Percentiles rank a stretch among this genome's conserved stretches.
phyloP scores from a whole-genome alignment of 2,329 filamentous ascomycete species.

The Trichoderma koningiopsis region DNA sequence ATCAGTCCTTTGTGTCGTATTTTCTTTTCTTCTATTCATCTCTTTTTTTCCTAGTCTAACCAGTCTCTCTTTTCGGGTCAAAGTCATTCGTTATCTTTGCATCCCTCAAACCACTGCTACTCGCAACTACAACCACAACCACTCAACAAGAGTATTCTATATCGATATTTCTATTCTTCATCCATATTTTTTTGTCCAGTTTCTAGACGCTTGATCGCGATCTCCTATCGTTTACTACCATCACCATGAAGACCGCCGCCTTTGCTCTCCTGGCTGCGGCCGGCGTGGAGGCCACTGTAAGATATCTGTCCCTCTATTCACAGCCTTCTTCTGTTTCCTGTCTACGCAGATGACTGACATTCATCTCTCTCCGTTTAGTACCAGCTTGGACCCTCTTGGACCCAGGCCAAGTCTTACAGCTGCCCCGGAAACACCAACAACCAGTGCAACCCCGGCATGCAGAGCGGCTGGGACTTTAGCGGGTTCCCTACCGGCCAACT shows the following conservation, averaged over 20 bases:
- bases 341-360: not conserved
- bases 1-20: slow-evolving; percentile 20
- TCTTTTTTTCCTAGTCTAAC: not conserved
- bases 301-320: not conserved
- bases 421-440: slow-evolving; percentile 76
- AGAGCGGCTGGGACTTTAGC: slow-evolving; percentile 70
- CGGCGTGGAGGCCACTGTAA: slow-evolving; percentile 52
- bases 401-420: slow-evolving; percentile 54
- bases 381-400: slow-evolving; percentile 29
- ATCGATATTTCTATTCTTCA: slow-evolving; percentile 30
- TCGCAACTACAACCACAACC: slow-evolving; percentile 28
- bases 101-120: slow-evolving; percentile 35
- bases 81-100: slow-evolving; percentile 62
- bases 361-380: slow-evolving; percentile 1
- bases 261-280: slow-evolving; percentile 54
- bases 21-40: not conserved
- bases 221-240: slow-evolving; percentile 10
- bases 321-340: not conserved
- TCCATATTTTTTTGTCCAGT: slow-evolving; percentile 27
- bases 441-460: slow-evolving; percentile 71
- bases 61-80: slow-evolving; percentile 40
- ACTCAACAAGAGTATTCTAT: slow-evolving; percentile 28
- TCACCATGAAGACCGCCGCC: slow-evolving; percentile 54
- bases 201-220: slow-evolving; percentile 21
- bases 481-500: slow-evolving; percentile 64